A percentile compares a stretch with the other conserved stretches of the same genome.
Evolutionary conservation across 208 protist species (phyloP).

Genomic region (Trypanosomatidae sp.): DNA sequence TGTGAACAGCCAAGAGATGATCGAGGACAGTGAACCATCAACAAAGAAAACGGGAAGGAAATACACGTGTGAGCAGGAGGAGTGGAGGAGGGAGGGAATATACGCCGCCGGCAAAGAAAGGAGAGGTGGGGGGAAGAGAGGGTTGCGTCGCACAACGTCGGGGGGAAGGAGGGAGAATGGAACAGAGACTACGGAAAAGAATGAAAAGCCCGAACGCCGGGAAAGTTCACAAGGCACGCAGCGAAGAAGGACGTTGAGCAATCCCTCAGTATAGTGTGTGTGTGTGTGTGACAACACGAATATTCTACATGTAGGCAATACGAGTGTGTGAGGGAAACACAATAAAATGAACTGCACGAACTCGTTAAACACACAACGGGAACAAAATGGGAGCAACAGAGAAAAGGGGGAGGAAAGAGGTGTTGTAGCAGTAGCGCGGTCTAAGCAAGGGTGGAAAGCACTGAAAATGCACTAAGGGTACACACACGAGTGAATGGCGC

Average conservation of each 20-base stretch:
- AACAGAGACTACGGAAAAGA: not conserved
- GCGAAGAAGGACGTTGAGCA: not conserved
- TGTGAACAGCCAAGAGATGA: not conserved
- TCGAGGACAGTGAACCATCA: not conserved
- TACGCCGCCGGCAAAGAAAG: not conserved
- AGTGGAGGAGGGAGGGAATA: not conserved
- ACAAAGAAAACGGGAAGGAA: not conserved
- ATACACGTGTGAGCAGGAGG: not conserved
- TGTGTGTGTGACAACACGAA: not conserved
- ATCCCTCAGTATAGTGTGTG: not conserved
- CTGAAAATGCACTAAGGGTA: not conserved
- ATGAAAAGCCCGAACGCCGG: not conserved
- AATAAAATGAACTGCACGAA: not conserved
- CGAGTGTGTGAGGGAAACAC: not conserved
- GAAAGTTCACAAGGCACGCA: not conserved
- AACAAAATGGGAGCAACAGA: not conserved
- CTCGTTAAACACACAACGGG: not conserved
- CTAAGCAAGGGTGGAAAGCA: not conserved
- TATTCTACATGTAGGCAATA: not conserved
- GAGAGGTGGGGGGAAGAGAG: not conserved
- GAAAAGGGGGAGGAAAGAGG: not conserved
- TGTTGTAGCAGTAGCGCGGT: not conserved
- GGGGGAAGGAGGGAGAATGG: not conserved
- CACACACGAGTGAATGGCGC: not conserved
- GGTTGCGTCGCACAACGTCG: not conserved